phyloP scores from a whole-genome alignment of 75 land plant species.

The Sequoia sempervirens region DNA sequence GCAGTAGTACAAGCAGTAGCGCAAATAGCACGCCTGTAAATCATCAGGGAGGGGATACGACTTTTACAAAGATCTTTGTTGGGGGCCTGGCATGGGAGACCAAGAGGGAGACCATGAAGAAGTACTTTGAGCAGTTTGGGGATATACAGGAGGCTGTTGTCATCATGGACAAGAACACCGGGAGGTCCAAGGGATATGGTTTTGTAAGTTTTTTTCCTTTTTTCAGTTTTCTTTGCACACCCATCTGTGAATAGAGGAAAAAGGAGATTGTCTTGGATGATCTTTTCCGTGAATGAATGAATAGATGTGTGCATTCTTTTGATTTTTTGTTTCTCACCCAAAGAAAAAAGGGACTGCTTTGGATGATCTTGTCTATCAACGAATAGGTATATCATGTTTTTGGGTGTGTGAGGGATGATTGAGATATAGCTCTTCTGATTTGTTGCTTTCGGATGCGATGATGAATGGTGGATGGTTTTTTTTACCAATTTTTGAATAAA shows the following conservation, averaged over 20 bases:
- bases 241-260: not conserved
- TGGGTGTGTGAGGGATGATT: not conserved
- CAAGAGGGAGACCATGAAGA: slow-evolving; percentile 83
- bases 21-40: not conserved
- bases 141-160: slow-evolving; percentile 93
- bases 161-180: slow-evolving; percentile 92
- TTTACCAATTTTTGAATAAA: not conserved
- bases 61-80: slow-evolving; percentile 85
- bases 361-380: not conserved
- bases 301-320: not conserved
- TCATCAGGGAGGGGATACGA: slow-evolving; percentile 65
- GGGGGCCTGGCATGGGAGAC: slow-evolving; percentile 96
- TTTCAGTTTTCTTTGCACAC: not conserved
- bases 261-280: not conserved
- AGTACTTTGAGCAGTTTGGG: slow-evolving; percentile 89
- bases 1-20: slow-evolving; percentile 9
- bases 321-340: not conserved
- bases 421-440: not conserved
- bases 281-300: not conserved
- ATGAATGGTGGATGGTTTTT: not conserved
- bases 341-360: not conserved
- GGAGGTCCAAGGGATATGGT: slow-evolving; percentile 95
- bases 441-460: not conserved
- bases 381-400: not conserved
- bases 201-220: slow-evolving; percentile 49